These are phyloP conservation scores for Cryphonectria radicalis DNA, from an alignment of 2,329 filamentous ascomycete species.

Conservation along the genomic window DNA sequence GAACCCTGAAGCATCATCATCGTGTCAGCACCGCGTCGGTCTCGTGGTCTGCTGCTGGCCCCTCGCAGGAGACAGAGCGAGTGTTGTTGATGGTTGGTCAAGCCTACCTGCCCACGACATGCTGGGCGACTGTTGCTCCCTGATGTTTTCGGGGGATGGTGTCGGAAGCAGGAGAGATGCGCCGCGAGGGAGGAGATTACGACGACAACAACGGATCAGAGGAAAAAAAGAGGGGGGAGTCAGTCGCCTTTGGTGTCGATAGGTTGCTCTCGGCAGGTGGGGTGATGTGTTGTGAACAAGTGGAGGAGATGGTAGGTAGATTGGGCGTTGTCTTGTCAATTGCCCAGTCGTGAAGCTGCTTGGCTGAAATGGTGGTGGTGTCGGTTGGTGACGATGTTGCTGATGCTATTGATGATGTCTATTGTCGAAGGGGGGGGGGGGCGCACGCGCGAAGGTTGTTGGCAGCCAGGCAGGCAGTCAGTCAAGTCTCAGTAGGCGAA, in stretches of 20 bases:
- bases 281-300: neutral
- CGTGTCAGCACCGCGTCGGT: conserved; percentile 1
- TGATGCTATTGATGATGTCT: neutral
- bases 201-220: no score
- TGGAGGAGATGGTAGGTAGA: neutral
- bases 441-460: neutral
- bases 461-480: neutral
- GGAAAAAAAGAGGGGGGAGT: neutral
- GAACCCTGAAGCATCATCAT: conserved; percentile 59
- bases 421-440: neutral
- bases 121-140: conserved; percentile 34
- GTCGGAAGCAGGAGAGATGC: neutral
- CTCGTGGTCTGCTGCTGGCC: neutral
- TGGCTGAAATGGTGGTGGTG: neutral
- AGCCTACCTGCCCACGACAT: conserved; percentile 54
- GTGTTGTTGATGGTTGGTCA: neutral
- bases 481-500: neutral
- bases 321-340: neutral
- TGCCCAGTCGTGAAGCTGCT: neutral
- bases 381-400: neutral
- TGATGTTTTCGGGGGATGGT: neutral
- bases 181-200: neutral
- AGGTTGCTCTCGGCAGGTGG: neutral
- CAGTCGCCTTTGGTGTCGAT: neutral
- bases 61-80: neutral